These are phyloP conservation scores for Moniliella sp. DNA, from an alignment of 1,284 basidiomycete species.

Conservation along the genomic window DNA sequence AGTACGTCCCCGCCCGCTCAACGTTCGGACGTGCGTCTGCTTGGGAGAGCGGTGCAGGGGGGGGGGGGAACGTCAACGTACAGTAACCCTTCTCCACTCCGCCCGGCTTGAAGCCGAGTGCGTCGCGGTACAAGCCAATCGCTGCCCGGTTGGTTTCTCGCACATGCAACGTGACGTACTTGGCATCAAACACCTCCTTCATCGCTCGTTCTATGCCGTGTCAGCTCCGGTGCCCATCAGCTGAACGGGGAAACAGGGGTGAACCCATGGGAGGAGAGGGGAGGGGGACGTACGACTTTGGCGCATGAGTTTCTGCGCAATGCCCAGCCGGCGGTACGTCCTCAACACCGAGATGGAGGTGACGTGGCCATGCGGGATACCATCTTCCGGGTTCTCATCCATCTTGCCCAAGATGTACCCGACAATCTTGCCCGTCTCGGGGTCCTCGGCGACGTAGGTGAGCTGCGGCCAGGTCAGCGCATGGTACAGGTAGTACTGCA, in stretches of 20 bases:
- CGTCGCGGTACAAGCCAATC: slow-evolving; percentile 27
- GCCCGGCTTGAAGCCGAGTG: slow-evolving; percentile 28
- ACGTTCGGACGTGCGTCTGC: too few relatives aligned
- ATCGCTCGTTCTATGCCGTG: slow-evolving; percentile 22
- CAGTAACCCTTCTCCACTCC: slow-evolving; percentile 28
- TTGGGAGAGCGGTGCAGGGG: too few relatives aligned
- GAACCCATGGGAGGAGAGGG: neutral
- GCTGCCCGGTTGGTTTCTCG: slow-evolving; percentile 30
- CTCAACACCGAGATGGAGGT: slow-evolving; percentile 29
- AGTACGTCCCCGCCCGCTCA: too few relatives aligned
- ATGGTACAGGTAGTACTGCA: slow-evolving; percentile 50
- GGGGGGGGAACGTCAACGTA: too few relatives aligned
- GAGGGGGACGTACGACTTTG: slow-evolving; percentile 22
- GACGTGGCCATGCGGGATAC: slow-evolving; percentile 31
- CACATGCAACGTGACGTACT: slow-evolving; percentile 29
- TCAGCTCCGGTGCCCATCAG: neutral
- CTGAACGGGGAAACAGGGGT: too few relatives aligned
- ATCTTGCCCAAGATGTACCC: slow-evolving; percentile 88
- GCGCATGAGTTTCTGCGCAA: slow-evolving; percentile 32
- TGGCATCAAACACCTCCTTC: slow-evolving; percentile 27
- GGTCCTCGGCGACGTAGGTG: slow-evolving; percentile 80
- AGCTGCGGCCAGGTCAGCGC: slow-evolving; percentile 75
- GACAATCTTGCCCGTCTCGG: slow-evolving; percentile 64
- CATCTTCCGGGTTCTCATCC: slow-evolving; percentile 37
- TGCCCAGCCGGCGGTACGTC: slow-evolving; percentile 23